Conservation (phyloP, 352 stramenopile genomes). For the Phytophthora syringae region DNA sequence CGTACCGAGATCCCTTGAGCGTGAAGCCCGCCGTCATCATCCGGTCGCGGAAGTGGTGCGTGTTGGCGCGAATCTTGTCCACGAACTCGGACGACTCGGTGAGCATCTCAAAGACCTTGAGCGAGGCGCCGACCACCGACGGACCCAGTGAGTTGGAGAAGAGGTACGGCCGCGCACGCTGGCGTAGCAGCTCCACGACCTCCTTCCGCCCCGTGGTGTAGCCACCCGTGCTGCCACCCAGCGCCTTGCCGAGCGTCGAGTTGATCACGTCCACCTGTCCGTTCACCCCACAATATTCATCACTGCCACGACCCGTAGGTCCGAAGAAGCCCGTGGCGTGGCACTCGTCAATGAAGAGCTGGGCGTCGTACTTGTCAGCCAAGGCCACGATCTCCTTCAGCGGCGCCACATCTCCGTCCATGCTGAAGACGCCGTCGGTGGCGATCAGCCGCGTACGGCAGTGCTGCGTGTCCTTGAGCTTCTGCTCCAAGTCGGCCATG, state of each 20-base stretch:
- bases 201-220: slow-evolving; percentile 93
- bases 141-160: slow-evolving; percentile 95
- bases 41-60: slow-evolving; percentile 91
- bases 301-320: slow-evolving; percentile 89
- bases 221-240: slow-evolving; percentile 92
- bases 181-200: slow-evolving; percentile 92
- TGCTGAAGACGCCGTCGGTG: slow-evolving; percentile 95
- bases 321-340: slow-evolving; percentile 95
- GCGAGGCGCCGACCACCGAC: slow-evolving; percentile 92
- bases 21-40: slow-evolving; percentile 93
- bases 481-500: slow-evolving; percentile 90
- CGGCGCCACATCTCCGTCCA: slow-evolving; percentile 94
- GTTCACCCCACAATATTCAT: slow-evolving; percentile 92
- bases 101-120: slow-evolving; percentile 95
- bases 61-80: slow-evolving; percentile 90
- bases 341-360: slow-evolving; percentile 95
- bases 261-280: slow-evolving; percentile 95
- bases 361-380: slow-evolving; percentile 93
- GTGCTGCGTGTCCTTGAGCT: slow-evolving; percentile 91
- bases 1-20: slow-evolving; percentile 82
- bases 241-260: slow-evolving; percentile 94
- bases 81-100: slow-evolving; percentile 85
- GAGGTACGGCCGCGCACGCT: slow-evolving; percentile 92
- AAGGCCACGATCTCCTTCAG: slow-evolving; percentile 91
- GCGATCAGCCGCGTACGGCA: slow-evolving; percentile 91